phyloP scores from a whole-genome alignment of 352 stramenopile species.

The Globisporangium cystogenes region DNA sequence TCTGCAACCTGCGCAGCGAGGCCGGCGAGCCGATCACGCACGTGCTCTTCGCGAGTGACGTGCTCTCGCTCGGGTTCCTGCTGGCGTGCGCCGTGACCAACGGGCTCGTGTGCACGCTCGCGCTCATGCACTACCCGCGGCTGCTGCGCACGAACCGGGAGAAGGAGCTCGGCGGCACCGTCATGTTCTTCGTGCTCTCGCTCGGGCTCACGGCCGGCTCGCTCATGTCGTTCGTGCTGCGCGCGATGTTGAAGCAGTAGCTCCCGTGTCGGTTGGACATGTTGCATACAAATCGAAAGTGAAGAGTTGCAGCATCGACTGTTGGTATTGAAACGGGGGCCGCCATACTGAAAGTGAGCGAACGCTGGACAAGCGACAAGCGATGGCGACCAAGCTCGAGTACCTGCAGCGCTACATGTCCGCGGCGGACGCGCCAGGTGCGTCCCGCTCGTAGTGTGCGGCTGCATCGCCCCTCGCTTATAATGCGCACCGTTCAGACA shows the following conservation, averaged over 20 bases:
- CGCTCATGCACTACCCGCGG: conserved; percentile 75
- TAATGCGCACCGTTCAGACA: too few relatives aligned
- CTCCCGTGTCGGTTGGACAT: too few relatives aligned
- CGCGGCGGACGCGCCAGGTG: conserved; percentile 18
- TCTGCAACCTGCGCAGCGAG: conserved; percentile 77
- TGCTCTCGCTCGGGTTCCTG: conserved; percentile 52
- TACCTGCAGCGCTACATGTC: conserved; percentile 79
- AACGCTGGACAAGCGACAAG: too few relatives aligned
- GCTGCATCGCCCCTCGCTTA: too few relatives aligned
- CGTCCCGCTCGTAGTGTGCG: conserved; percentile 3
- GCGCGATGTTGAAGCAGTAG: conserved; percentile 75
- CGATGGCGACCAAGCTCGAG: conserved; percentile 65
- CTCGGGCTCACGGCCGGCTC: conserved; percentile 64
- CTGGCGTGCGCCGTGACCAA: conserved; percentile 62
- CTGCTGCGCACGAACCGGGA: conserved; percentile 45
- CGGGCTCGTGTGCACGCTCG: conserved; percentile 59
- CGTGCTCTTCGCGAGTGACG: conserved; percentile 73
- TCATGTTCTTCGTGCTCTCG: conserved; percentile 84
- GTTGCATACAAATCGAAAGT: too few relatives aligned
- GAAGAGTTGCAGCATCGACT: too few relatives aligned
- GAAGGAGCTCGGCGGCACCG: conserved; percentile 65
- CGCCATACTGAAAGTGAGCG: too few relatives aligned
- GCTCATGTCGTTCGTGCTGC: conserved; percentile 71
- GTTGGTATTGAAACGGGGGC: too few relatives aligned
- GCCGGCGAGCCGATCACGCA: conserved; percentile 51